Conservation (phyloP, 306 rosid species). For the Rosa chinensis region DNA sequence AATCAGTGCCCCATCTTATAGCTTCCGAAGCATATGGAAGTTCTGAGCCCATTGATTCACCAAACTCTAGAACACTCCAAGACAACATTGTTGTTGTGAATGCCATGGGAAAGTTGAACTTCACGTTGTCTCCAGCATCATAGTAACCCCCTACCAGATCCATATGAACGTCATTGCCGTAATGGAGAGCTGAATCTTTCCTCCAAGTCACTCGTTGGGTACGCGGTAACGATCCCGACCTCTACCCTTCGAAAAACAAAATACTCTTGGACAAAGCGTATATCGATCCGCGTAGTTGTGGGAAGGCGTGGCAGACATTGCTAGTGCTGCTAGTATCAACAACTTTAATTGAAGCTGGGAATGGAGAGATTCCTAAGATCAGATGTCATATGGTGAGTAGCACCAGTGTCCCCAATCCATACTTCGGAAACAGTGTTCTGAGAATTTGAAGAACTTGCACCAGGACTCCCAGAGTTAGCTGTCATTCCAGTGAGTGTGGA, state of each 20-base stretch:
- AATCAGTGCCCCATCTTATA: not conserved
- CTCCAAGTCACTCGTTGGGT: not conserved
- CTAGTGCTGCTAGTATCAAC: not conserved
- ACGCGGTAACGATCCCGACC: not conserved
- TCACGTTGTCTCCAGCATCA: not conserved
- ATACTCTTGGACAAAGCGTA: not conserved
- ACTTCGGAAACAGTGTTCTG: too few species aligned
- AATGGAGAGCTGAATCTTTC: not conserved
- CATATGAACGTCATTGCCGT: not conserved
- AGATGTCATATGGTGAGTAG: too few species aligned
- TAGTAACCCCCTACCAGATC: not conserved
- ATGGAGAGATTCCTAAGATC: too few species aligned
- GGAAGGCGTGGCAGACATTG: not conserved
- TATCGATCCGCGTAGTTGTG: not conserved
- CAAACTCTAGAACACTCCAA: slow-evolving; percentile 2
- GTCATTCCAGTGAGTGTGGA: too few species aligned
- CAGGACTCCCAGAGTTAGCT: too few species aligned
- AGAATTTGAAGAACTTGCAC: too few species aligned
- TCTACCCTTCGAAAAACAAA: not conserved
- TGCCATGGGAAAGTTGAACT: not conserved
- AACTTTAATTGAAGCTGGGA: not conserved
- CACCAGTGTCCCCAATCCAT: too few species aligned
- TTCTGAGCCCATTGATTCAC: not conserved
- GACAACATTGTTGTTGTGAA: slow-evolving; percentile 1
- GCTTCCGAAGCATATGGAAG: not conserved